Evolutionary conservation across 192 early-diverging fungal genomes (phyloP).

Genomic region (Lobulomyces angularis): DNA sequence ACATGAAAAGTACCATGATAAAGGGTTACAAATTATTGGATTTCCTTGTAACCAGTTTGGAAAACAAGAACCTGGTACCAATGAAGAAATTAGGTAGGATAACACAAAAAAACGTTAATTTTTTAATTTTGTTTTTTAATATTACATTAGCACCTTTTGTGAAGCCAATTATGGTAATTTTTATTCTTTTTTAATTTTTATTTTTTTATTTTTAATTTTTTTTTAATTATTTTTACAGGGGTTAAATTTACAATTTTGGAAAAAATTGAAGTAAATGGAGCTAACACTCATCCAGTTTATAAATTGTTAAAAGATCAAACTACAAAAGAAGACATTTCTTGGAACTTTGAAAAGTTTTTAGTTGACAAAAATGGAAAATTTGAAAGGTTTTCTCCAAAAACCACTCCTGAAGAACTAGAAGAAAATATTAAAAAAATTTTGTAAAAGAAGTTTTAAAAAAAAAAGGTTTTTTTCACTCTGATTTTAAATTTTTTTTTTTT

Average conservation of each 20-base stretch:
- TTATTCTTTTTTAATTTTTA: no score
- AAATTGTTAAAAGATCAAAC: conserved; percentile 24
- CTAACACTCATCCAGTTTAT: conserved; percentile 28
- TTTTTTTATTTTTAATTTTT: no score
- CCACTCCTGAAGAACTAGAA: no score
- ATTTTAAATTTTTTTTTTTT: no score
- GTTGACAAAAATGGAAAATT: conserved; percentile 24
- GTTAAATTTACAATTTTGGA: conserved; percentile 16
- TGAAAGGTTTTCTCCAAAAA: no score
- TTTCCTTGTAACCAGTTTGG: conserved; percentile 15
- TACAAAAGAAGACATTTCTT: conserved; percentile 16
- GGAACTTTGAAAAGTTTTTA: conserved; percentile 45
- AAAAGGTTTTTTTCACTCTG: no score
- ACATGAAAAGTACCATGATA: conserved; percentile 32
- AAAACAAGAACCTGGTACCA: conserved; percentile 3
- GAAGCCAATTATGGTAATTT: conserved; percentile 1
- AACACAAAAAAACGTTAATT: no score
- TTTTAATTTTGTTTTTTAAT: no score
- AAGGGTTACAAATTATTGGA: conserved; percentile 9
- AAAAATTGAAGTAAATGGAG: conserved; percentile 33
- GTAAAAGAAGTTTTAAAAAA: no score
- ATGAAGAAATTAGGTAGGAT: conserved; percentile 6
- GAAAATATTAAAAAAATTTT: no score
- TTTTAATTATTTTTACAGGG: no score
- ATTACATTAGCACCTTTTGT: no score